These are phyloP conservation scores for Adenanthera pavonina DNA, from an alignment of 306 rosid genomes.

Conservation along the genomic window DNA sequence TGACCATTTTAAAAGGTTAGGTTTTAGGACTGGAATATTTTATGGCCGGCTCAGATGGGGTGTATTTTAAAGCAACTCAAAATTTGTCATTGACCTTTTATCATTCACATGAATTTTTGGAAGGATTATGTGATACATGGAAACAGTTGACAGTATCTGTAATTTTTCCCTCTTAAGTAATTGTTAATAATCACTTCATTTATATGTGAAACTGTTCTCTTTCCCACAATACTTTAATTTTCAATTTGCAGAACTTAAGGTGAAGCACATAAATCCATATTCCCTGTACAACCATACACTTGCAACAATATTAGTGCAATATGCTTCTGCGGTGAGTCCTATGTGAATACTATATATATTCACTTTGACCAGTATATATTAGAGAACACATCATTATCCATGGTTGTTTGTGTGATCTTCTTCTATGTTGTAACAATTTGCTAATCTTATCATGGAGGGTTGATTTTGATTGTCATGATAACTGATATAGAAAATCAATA, in stretches of 20 bases:
- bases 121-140: neutral
- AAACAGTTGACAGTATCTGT: neutral
- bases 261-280: constrained; percentile 31
- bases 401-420: neutral
- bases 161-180: neutral
- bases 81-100: neutral
- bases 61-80: neutral
- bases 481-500: constrained; percentile 6
- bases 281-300: constrained; percentile 74
- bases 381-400: constrained; percentile 13
- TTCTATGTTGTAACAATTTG: neutral
- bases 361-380: constrained; percentile 20
- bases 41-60: neutral
- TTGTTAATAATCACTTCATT: neutral
- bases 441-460: constrained; percentile 29
- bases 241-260: constrained; percentile 57
- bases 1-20: neutral
- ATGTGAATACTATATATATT: neutral
- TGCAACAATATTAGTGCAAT: constrained; percentile 73
- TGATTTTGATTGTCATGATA: constrained; percentile 19
- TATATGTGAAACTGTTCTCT: neutral
- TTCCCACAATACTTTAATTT: constrained; percentile 14
- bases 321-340: constrained; percentile 84
- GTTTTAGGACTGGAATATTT: neutral
- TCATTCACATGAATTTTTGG: neutral